These are phyloP conservation scores for Piloderma croceum DNA, from an alignment of 768 basidiomycete species.

Conservation along the genomic window DNA sequence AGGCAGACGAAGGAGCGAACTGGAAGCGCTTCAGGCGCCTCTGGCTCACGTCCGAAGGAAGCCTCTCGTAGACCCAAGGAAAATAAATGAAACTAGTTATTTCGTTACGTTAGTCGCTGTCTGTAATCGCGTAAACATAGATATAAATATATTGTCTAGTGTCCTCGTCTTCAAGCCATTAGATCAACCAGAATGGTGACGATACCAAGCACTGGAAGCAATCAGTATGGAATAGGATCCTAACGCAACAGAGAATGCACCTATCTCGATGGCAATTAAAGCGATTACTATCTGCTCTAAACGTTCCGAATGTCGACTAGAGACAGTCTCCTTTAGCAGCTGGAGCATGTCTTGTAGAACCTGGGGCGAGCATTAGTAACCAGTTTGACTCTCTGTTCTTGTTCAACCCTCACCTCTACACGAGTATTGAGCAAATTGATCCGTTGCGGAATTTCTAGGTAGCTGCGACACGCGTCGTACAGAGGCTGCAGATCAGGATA, in stretches of 20 bases:
- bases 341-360: constrained; percentile 96
- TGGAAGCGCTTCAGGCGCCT: too few relatives aligned
- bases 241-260: constrained; percentile 32
- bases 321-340: constrained; percentile 90
- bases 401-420: constrained; percentile 60
- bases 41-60: too few relatives aligned
- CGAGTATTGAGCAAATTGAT: constrained; percentile 90
- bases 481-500: constrained; percentile 94
- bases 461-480: constrained; percentile 89
- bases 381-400: constrained; percentile 2
- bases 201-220: constrained; percentile 68
- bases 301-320: constrained; percentile 83
- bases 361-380: constrained; percentile 31
- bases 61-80: too few relatives aligned
- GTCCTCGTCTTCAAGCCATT: constrained; percentile 49
- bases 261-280: constrained; percentile 84
- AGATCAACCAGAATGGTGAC: constrained; percentile 87
- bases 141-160: too few relatives aligned
- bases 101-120: too few relatives aligned
- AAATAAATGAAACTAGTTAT: too few relatives aligned
- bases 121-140: too few relatives aligned
- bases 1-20: constrained; percentile 49
- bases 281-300: constrained; percentile 91
- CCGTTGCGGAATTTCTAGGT: constrained; percentile 91
- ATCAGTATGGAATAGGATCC: constrained; percentile 2